Conservation (phyloP, 2,329 filamentous ascomycete genomes). For the Fusarium luffae region DNA sequence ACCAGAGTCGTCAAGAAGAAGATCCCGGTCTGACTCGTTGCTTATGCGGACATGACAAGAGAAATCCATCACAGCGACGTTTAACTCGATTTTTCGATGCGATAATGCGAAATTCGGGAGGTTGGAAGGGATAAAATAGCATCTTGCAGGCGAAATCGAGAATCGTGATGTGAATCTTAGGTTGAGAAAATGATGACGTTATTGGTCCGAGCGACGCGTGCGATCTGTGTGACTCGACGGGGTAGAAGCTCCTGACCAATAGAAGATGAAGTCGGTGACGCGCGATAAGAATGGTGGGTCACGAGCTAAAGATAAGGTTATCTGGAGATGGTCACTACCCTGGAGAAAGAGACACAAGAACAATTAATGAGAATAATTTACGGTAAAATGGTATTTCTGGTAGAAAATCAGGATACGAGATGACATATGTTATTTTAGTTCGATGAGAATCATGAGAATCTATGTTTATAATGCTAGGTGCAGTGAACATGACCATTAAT, state of each 20-base stretch:
- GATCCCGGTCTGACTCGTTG: slow-evolving; percentile 22
- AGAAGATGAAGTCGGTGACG: accelerated
- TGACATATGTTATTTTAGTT: accelerated
- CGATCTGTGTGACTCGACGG: background rate
- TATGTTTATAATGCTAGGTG: background rate
- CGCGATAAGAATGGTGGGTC: background rate
- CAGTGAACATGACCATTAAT: background rate
- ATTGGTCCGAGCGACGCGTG: background rate
- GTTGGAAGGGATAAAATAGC: background rate
- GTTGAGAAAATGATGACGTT: slow-evolving; percentile 16
- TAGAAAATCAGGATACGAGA: background rate
- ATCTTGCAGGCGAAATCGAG: background rate
- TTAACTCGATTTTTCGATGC: accelerated
- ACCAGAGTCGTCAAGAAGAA: slow-evolving; percentile 27
- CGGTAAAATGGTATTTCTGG: background rate
- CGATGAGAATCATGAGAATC: accelerated
- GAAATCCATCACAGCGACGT: slow-evolving; percentile 6
- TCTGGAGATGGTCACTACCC: background rate
- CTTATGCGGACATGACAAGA: slow-evolving; percentile 23
- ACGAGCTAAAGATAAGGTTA: background rate
- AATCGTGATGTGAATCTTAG: slow-evolving; percentile 1
- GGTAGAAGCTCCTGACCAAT: background rate
- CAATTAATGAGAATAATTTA: background rate
- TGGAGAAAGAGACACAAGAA: background rate
- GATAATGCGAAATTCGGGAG: background rate